Evolutionary conservation across 495 filamentous ascomycete species (phyloP), one percentile per base, ranked within the genome.

Genomic region (Bryoglossum gracile): DNA sequence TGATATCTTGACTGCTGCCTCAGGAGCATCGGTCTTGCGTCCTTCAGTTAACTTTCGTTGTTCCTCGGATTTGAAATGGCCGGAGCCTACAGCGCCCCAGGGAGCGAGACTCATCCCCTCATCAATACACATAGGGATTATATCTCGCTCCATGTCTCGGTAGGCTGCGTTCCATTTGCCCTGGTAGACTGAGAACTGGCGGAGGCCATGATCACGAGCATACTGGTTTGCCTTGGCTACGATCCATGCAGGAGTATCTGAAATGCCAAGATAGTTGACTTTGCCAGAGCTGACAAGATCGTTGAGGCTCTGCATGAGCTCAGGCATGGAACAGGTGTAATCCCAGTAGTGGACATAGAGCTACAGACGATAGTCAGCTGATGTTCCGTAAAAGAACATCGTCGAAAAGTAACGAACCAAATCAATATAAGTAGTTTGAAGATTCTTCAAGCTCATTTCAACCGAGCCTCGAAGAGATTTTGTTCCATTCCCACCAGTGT

Each of bases 381-480:
- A 13, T 30, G 26, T 30, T 30, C 26, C 5, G 26, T 6, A 30
- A 30, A 30, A 13, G 26, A 30, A 30, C 26, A 6, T 30, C 68
- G 78, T 57, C 83, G 80, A 2, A 79, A 61, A n/a, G n/a, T n/a
- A n/a, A 40, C 76, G 80, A 11, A 80, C 62, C 14, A 84, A 61
- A 54, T 86, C 83, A 55, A 86, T 75, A 47, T 72, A 86, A 47
- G 72, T 71, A 0, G 83, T 87, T 48, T 74, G 74, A 19, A 86
- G 70, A 54, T 83, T 84, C 57, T 67, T 65, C 37, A 86, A 58
- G 8, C 67, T 73, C 10, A 69, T 72, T 1, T 73, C 64, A 26
- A 87, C 56, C n/a, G 71, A 75, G 18, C 80, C 25, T 39, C 71
- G 69, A 52, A 86, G 48, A 52, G 65, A 73, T 45, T 75, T 74